These are phyloP conservation scores for Cladosporium sp. DNA, from an alignment of 2,329 filamentous ascomycete genomes.

Conservation along the genomic window DNA sequence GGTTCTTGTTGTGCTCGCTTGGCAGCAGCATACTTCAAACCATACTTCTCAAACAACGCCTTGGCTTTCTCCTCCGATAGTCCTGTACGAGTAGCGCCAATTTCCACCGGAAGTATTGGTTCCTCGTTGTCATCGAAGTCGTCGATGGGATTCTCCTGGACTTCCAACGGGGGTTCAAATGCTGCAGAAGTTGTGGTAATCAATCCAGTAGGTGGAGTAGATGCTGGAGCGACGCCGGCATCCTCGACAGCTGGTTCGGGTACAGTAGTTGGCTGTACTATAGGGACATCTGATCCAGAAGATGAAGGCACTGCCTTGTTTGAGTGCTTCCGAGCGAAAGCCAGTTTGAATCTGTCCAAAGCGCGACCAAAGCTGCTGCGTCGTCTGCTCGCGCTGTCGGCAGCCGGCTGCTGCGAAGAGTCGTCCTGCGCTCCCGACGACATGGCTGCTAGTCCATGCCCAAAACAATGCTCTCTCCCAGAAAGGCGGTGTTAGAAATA, in stretches of 20 bases:
- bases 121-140: constrained; percentile 17
- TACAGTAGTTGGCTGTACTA: not conserved
- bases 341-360: constrained; percentile 21
- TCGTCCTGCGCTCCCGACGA: constrained; percentile 12
- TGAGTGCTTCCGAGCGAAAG: constrained; percentile 19
- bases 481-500: too few species aligned
- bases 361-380: constrained; percentile 25
- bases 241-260: not conserved
- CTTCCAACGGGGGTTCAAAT: constrained; percentile 15
- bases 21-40: constrained; percentile 30
- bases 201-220: not conserved
- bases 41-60: constrained; percentile 41
- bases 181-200: constrained; percentile 2
- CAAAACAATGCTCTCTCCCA: not conserved
- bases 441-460: constrained; percentile 5
- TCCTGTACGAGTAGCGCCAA: constrained; percentile 12
- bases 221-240: constrained; percentile 8
- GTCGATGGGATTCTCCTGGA: constrained; percentile 19
- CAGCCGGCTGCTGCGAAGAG: constrained; percentile 8
- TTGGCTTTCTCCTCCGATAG: constrained; percentile 27
- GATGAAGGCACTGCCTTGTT: constrained; percentile 6
- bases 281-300: not conserved
- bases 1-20: constrained; percentile 17
- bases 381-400: constrained; percentile 4
- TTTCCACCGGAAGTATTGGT: constrained; percentile 18